Base-by-base conservation (phyloP, 176 grass and related monocot genomes). In the Oryza meyeriana region DNA sequence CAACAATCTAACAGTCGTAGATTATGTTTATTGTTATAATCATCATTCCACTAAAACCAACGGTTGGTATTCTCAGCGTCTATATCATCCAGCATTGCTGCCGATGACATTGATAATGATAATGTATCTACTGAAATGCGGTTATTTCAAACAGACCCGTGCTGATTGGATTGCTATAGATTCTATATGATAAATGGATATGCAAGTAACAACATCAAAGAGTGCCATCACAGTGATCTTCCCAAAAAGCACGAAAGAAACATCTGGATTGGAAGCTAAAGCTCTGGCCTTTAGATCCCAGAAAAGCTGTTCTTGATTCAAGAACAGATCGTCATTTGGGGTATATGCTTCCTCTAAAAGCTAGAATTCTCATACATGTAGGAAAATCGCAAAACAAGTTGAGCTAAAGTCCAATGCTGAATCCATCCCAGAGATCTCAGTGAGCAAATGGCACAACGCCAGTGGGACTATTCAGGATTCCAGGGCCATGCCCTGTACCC, bases 191-290 rank as follows among this genome's bases (percentile, higher is more conserved):
- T 6, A 25, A 3, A 58, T 7, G 2, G 11, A 35, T 0, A 3
- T 16, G 31, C 40, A 57, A 59, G 32, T 39, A 45, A 18, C 27
- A 24, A 45, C 58, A 26, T 67, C 61, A 29, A 74, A 61, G 27
- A 45, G 30, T 8, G 17, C 48, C 22, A 32, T 84, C 76, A 22
- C 1, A 4, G 0, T 3, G 69, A 74, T 79, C 61, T 73, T 74
- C 35, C 30, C 66, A 45, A 75, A 75, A 76, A 64, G 64, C 71
- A 42, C 16, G 83, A 78, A 89, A 89, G 58, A 81, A 86, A 78
- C 88, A 7, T 59, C 83, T 59, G 72, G 42, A 47, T 65, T 52
- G 22, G 36, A 65, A 40, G 12, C 42, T 33, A 45, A 31, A 44
- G 32, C 24, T 32, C 64, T 28, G 83, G 22, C 72, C 58, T 40